Percentiles rank a stretch among this genome's conserved stretches.
Conservation (phyloP, 179 eudicot species). For the Silene noctiflora region DNA sequence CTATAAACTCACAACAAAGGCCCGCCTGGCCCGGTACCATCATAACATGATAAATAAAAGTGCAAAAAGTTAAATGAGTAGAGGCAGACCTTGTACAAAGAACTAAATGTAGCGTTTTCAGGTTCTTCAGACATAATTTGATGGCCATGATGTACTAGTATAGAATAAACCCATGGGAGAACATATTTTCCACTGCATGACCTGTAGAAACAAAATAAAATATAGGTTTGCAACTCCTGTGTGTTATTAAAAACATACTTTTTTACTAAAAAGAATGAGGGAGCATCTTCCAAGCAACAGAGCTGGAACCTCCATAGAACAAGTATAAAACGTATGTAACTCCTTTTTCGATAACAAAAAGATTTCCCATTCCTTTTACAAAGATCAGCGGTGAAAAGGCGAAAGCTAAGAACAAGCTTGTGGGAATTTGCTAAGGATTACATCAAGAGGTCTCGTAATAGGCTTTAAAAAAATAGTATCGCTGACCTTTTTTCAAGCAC, state of each 20-base stretch:
- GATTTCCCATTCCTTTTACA: background rate
- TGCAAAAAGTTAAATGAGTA: background rate
- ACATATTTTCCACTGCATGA: conserved; percentile 54
- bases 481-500: background rate
- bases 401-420: background rate
- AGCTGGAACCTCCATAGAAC: background rate
- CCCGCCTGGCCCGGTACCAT: background rate
- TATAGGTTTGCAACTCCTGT: background rate
- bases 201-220: conserved; percentile 36
- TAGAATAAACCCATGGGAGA: conserved; percentile 80
- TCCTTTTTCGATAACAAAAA: background rate
- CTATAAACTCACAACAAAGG: background rate
- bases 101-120: conserved; percentile 41
- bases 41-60: conserved; percentile 2
- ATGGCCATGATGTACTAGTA: conserved; percentile 62
- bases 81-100: conserved; percentile 61
- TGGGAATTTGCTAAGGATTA: background rate
- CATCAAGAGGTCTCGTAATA: background rate
- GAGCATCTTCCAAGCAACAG: background rate
- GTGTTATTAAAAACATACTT: background rate
- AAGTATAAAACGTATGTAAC: background rate
- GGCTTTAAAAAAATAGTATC: background rate
- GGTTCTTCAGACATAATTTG: conserved; percentile 61
- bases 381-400: background rate
- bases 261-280: background rate